Conservation (phyloP, 2,329 filamentous ascomycete genomes). For the Cercospora nicotianae region DNA sequence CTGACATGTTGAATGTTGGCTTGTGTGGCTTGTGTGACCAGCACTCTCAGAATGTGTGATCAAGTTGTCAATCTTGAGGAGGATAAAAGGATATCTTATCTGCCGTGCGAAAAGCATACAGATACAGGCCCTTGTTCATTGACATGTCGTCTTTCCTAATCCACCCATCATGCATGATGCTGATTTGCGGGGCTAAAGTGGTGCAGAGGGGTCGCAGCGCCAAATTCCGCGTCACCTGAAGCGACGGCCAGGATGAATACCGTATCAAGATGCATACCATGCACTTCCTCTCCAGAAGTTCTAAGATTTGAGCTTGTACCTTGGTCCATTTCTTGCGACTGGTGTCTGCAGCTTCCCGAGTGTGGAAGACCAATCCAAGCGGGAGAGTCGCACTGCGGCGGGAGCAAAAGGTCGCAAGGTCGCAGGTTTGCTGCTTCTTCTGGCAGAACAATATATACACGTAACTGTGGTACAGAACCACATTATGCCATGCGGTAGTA, state of each 20-base stretch:
- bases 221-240: background rate
- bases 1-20: conserved; percentile 16
- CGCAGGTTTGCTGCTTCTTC: background rate
- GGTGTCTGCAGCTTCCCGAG: background rate
- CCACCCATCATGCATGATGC: conserved; percentile 10
- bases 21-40: background rate
- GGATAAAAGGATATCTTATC: background rate
- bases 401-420: background rate
- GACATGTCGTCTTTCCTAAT: background rate
- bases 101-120: conserved; percentile 10
- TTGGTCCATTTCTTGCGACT: background rate
- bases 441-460: background rate
- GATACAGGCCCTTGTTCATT: conserved; percentile 1
- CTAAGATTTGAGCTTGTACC: background rate
- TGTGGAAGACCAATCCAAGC: background rate
- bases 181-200: conserved; percentile 7
- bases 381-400: background rate
- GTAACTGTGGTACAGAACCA: background rate
- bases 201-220: background rate
- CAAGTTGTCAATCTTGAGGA: background rate
- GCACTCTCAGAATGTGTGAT: background rate
- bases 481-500: background rate
- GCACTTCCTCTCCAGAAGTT: background rate
- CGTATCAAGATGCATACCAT: background rate
- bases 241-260: background rate